Evolutionary conservation across 148 eudicot species (phyloP), one percentile per base, ranked within the genome.

Genomic region (Salicornia ramosissima): DNA sequence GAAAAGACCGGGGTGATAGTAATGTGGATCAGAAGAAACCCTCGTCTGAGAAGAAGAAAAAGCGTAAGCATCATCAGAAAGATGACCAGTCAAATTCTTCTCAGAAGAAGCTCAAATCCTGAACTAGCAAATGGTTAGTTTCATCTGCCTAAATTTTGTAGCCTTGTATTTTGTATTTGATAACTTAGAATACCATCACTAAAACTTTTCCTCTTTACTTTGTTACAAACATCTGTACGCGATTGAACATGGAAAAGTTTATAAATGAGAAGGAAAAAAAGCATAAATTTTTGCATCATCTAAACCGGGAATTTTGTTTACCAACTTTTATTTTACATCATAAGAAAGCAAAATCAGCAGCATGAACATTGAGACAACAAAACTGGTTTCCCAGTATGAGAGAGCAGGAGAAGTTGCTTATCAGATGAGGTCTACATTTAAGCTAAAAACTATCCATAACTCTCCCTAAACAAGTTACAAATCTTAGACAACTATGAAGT

Each of bases 1-100:
- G 73, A 55, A 68, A 65, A 65, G 29, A 67, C 53, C 65, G 15
- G 45, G 61, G 11, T 34, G 29, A 72, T 65, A 54, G 34, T 51
- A 28, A 11, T 57, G 71, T 33, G 50, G 71, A 54, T 22, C 42
- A 7, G 39, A 61, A 7, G 39, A 61, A 63, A 67, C 34, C 50
- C 24, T 18, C 65, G 34, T 22, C 53, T 47, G 75, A 70, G 56
- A 70, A 74, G 56, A 70, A 74, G 65, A 73, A 67, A 59, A 64
- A 70, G 33, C 74, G 73, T 50, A 74, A 68, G 64, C 72, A 65
- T 21, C 71, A 22, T 21, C 67, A 26, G 66, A 60, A 68, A 75
- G 81, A 78, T 19, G 79, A 66, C 12, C 15, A n/a, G n/a, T 31
- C 77, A 64, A 62, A 70, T 51, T 43, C 57, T 49, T 69, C 74